Evolutionary conservation across 768 basidiomycete species (phyloP), one percentile per base, ranked within the genome.

Genomic region (Boletus vermiculosoides): DNA sequence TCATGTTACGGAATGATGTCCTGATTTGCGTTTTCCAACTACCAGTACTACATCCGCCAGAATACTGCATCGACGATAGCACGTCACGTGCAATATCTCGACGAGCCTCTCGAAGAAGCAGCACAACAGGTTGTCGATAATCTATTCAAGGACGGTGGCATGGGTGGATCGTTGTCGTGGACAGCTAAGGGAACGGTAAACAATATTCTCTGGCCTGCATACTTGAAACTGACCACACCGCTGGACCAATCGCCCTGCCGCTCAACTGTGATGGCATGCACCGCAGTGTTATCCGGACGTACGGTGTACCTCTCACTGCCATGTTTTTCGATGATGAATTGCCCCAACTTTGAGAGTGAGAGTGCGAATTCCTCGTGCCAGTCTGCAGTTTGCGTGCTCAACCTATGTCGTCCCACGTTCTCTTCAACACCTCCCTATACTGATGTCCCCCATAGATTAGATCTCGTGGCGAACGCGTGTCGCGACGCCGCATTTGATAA

Each of bases 231-330:
- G 45, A 56, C n/a, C 12, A 18, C 3, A 42, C 22, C 6, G 30
- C 9, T 9, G 30, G 30, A 6, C 6, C 28, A 28, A 5, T 28
- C 6, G 5, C 28, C 28, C 28, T 6, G 28, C 28, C 28, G 7
- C 67, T 92, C 58, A 92, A 92, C 67, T 88, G 84, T 63, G 74
- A 79, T 23, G 88, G 91, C 8, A 92, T 93, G 91, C 92, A 90
- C 67, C 80, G 91, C 28, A 89, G 30, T 30, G 30, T 30, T 30
- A 30, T 30, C 30, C 30, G 30, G 3, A 1, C 30, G 30, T 88
- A 92, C 56, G 90, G 89, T 13, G 67, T 84, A 10, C 28, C 28
- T 78, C 82, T 81, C 70, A 88, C 86, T 0, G 91, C 90, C 12
- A 90, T 92, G 50, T 92, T 93, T 70, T 73, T 73, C 20, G 88